Evolutionary conservation across 2,329 filamentous ascomycete genomes (phyloP), one percentile per base, ranked within the genome.

Genomic region (Blastomyces emzantsi): DNA sequence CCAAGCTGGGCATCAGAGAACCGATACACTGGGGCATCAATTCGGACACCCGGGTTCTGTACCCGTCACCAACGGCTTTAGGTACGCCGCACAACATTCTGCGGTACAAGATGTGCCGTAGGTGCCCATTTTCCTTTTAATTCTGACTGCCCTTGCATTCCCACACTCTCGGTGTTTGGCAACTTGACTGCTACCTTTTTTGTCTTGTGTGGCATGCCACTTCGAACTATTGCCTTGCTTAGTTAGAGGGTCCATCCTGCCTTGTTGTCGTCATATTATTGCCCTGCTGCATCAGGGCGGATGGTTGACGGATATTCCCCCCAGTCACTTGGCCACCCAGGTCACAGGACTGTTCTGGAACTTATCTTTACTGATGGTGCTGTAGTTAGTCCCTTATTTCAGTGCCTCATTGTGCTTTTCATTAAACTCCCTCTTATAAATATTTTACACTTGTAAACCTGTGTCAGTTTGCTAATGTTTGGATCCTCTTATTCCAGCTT

Each of bases 21-120:
- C 82, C 73, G 77, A 76, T 69, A 71, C 74, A 65, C 74, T 83
- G 70, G 75, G 75, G 68, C 77, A 81, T 69, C 76, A 78, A 70
- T 70, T 78, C 63, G 71, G 74, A 63, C 75, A 76, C 69, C 74
- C 78, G 61, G 77, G 75, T 69, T 73, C 78, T 64, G 78, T 81
- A 70, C 72, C 77, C 70, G 72, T 77, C 68, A 76, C 73, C 70
- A 80, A 79, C 74, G 77, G 77, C 72, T 71, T 79, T 76, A 78
- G 80, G 76, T 83, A 81, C 77, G 77, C 78, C 71, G 70, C 80
- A 74, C 78, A 78, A 73, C 80, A 79, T 75, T 75, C 80, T 78
- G 73, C 75, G 69, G 74, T 77, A 73, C 76, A 79, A 69, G 81
- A 84, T 73, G 74, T 78, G 74, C 78, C 77, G 82, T 85, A 82